Percentiles rank a stretch among this genome's conserved stretches.
Conservation (phyloP, 192 early-diverging fungal genomes). For the Spizellomyces punctatus region DNA sequence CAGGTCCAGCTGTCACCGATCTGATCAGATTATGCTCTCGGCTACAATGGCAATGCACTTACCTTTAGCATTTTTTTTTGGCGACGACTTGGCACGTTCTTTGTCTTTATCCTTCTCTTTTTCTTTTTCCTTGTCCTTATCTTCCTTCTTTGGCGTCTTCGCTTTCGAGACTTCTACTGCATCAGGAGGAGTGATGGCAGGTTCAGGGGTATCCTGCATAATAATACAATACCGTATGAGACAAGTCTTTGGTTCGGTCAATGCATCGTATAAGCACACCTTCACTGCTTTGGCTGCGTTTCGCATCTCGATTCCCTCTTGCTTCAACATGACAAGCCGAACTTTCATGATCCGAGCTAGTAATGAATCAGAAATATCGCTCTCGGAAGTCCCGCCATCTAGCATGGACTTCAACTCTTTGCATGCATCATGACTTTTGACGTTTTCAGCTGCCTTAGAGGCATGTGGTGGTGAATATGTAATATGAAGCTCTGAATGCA, state of each 20-base stretch:
- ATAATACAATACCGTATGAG: neutral
- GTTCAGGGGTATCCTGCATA: conserved; percentile 29
- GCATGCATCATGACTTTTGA: conserved; percentile 47
- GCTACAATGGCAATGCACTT: neutral
- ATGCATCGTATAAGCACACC: neutral
- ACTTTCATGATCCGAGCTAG: conserved; percentile 49
- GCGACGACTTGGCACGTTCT: conserved; percentile 26
- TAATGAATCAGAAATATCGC: conserved; percentile 41
- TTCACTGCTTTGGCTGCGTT: conserved; percentile 33
- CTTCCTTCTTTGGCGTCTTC: conserved; percentile 35
- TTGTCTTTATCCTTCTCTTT: conserved; percentile 36
- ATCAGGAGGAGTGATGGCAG: conserved; percentile 13
- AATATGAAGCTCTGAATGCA: neutral
- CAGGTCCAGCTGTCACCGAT: conserved; percentile 18
- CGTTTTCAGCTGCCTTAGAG: conserved; percentile 42
- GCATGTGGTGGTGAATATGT: neutral
- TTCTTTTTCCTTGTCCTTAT: conserved; percentile 36
- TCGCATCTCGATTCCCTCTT: conserved; percentile 52
- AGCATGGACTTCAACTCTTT: conserved; percentile 47
- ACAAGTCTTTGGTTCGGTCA: neutral
- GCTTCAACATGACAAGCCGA: conserved; percentile 43
- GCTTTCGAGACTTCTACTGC: conserved; percentile 8
- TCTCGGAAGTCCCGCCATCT: conserved; percentile 37
- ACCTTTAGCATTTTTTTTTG: conserved; percentile 46
- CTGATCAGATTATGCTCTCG: neutral